Evolutionary conservation across 306 rosid species (phyloP), one percentile per base, ranked within the genome.

Genomic region (Leucaena leucocephala): DNA sequence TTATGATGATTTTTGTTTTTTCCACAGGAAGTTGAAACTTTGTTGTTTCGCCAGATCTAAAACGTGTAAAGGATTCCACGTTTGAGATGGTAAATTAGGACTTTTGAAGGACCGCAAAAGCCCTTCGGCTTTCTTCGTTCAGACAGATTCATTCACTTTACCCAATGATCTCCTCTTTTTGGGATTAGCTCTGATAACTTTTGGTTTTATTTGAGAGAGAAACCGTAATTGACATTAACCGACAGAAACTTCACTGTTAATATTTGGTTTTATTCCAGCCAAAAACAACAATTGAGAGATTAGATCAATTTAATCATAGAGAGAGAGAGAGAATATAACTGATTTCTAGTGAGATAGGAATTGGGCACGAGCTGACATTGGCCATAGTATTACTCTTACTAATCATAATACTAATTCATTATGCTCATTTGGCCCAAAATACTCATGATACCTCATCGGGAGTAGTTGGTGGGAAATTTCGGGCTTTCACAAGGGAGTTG

Each of bases 21-120:
- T 80, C 79, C 36, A 82, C 89, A 87, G 91, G 92, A 82, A 78
- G 80, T 21, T 78, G 88, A 85, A 89, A 89, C 90, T 73, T 80
- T 89, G 89, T 87, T 89, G 93, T 89, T 85, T 81, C 93, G 76
- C 87, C 84, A 85, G 88, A 75, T 77, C 84, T 82, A 61, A 80
- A 86, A 84, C 84, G 86, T 82, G 89, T 80, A 78, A 85, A 84
- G 86, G 85, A 44, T 87, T 72, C 87, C 88, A 85, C 88, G 78
- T 85, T 87, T 87, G 84, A 78, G 89, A 79, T 84, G 88, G 82
- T 84, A 71, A 75, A 82, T 80, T 86, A 80, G 82, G 79, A 79
- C 84, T 77, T 54, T 72, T 82, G 82, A 86, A 79, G 91, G 88
- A 90, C 81, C 76, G 85, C 80, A 71, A 74, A 84, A 81, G 87